Evolutionary conservation across 441 rosid genomes (phyloP).

Genomic region (Euphorbia schlechtendalii): DNA sequence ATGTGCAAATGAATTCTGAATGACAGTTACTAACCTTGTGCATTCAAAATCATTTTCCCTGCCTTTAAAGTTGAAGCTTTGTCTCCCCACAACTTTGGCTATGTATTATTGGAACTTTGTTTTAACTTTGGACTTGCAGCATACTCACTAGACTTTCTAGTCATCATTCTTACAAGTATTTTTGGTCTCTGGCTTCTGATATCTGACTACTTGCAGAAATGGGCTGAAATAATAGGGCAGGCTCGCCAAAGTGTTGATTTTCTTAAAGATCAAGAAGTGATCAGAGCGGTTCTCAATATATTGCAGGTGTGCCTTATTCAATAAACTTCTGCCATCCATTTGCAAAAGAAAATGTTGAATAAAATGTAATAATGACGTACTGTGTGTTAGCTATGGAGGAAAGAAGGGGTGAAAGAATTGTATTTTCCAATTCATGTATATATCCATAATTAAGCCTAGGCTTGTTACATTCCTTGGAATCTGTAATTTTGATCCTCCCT

Average conservation of each 20-base stretch:
- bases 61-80: neutral
- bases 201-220: constrained; percentile 56
- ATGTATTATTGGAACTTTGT: neutral
- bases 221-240: constrained; percentile 94
- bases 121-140: neutral
- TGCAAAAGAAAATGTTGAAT: neutral
- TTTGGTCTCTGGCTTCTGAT: constrained; percentile 9
- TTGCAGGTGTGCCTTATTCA: constrained; percentile 53
- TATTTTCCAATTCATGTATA: too few relatives aligned
- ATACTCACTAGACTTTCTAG: neutral
- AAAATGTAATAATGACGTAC: neutral
- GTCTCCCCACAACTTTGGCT: too few relatives aligned
- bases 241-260: constrained; percentile 98
- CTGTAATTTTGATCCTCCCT: too few relatives aligned
- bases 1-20: neutral
- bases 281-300: constrained; percentile 88
- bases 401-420: too few relatives aligned
- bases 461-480: too few relatives aligned
- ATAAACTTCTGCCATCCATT: neutral
- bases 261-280: constrained; percentile 89
- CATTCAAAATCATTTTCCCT: too few relatives aligned
- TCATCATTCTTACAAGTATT: neutral
- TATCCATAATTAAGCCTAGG: too few relatives aligned
- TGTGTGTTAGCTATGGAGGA: too few relatives aligned
- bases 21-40: neutral